Conservation (phyloP, 345 rosid genomes). For the Excoecaria agallocha region DNA sequence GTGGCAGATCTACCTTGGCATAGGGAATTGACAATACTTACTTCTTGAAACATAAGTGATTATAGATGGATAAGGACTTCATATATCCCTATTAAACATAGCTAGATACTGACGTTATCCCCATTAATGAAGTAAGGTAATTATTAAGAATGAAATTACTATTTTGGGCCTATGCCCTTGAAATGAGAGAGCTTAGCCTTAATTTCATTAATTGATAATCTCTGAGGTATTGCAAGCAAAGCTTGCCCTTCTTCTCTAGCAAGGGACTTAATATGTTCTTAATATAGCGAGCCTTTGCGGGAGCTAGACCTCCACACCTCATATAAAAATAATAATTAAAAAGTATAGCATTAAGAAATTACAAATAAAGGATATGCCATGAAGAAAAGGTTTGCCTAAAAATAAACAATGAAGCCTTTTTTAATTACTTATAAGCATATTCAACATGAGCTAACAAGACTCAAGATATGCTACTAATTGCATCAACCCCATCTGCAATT, state of each 20-base stretch:
- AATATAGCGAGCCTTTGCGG: slow-evolving; percentile 69
- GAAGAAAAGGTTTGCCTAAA: too few relatives aligned
- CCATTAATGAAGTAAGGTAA: too few relatives aligned
- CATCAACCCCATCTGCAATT: too few relatives aligned
- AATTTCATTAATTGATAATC: slow-evolving; percentile 57
- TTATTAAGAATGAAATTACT: slow-evolving; percentile 30
- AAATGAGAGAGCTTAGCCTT: slow-evolving; percentile 77
- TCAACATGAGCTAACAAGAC: too few relatives aligned
- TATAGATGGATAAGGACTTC: neutral
- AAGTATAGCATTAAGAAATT: too few relatives aligned
- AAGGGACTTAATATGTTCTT: slow-evolving; percentile 60
- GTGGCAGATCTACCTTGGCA: too few relatives aligned
- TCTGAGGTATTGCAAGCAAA: slow-evolving; percentile 78
- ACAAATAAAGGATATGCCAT: too few relatives aligned
- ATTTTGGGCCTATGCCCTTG: slow-evolving; percentile 81
- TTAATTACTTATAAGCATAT: too few relatives aligned
- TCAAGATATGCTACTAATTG: too few relatives aligned
- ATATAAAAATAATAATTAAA: slow-evolving; percentile 22
- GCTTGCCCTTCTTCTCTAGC: slow-evolving; percentile 54
- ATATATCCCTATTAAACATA: neutral
- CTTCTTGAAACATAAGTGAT: too few relatives aligned
- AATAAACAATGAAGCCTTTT: too few relatives aligned
- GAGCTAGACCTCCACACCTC: slow-evolving; percentile 90
- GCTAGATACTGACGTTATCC: neutral
- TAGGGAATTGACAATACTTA: too few relatives aligned